Conservation (phyloP, 495 filamentous ascomycete species). For the Amphirosellinia nigrospora region DNA sequence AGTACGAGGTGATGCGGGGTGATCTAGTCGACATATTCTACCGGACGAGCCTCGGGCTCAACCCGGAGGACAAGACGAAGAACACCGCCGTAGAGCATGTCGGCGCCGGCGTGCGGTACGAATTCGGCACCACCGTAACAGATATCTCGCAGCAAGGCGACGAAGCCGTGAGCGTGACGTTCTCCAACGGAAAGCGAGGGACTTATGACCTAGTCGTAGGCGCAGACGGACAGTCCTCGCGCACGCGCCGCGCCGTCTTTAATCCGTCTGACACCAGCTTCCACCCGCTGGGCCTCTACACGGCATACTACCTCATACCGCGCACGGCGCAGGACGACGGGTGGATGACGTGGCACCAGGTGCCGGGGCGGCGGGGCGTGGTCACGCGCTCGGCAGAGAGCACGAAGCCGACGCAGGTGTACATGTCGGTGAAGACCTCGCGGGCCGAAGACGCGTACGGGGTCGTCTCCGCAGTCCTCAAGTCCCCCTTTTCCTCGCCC, state of each 20-base stretch:
- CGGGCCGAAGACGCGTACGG: background rate
- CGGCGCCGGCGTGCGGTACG: conserved; percentile 32
- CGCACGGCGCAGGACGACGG: conserved; percentile 16
- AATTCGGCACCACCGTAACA: conserved; percentile 24
- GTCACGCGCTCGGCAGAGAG: conserved; percentile 29
- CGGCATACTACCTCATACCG: conserved; percentile 32
- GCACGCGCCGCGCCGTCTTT: conserved; percentile 48
- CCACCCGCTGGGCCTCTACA: conserved; percentile 27
- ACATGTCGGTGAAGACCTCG: conserved; percentile 28
- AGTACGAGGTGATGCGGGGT: conserved; percentile 62
- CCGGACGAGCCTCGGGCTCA: conserved; percentile 49
- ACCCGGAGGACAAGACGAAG: background rate
- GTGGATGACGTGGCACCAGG: conserved; percentile 1
- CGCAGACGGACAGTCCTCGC: conserved; percentile 56
- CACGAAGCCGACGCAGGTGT: conserved; percentile 33
- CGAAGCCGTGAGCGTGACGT: conserved; percentile 29
- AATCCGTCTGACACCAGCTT: conserved; percentile 32
- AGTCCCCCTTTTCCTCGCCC: conserved; percentile 3
- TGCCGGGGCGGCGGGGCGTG: conserved; percentile 32
- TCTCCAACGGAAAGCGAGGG: conserved; percentile 42
- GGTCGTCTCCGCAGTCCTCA: background rate
- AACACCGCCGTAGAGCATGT: background rate
- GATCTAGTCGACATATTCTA: conserved; percentile 54
- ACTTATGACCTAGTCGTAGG: conserved; percentile 57
- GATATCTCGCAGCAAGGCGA: conserved; percentile 25